phyloP scores from a whole-genome alignment of 371 early-diverging fungal genomes.

The Mucor piriformis region DNA sequence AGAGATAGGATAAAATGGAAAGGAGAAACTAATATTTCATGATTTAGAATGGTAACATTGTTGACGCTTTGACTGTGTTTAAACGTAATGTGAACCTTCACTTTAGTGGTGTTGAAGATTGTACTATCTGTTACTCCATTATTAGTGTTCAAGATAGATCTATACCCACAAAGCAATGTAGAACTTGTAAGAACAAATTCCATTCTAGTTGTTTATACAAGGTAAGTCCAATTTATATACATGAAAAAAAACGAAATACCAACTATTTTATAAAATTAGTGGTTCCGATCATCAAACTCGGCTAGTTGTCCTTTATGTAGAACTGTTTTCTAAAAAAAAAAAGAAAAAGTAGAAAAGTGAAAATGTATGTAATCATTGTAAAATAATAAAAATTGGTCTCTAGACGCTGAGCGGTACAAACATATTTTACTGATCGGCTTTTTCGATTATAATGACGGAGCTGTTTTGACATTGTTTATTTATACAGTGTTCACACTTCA shows the following conservation, averaged over 20 bases:
- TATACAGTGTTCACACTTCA: too few relatives aligned
- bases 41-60: conserved; percentile 77
- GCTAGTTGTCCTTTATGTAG: conserved; percentile 93
- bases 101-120: conserved; percentile 93
- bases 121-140: conserved; percentile 95
- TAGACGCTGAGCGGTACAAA: too few relatives aligned
- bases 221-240: conserved; percentile 35
- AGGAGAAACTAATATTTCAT: neutral
- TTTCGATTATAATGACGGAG: too few relatives aligned
- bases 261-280: conserved; percentile 52
- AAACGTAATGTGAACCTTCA: conserved; percentile 85
- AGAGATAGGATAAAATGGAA: neutral
- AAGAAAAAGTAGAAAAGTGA: neutral
- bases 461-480: too few relatives aligned
- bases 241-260: neutral
- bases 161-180: conserved; percentile 90
- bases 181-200: conserved; percentile 95
- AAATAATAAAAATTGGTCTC: neutral
- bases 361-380: too few relatives aligned
- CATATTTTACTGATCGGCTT: too few relatives aligned
- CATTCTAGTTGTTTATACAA: conserved; percentile 94
- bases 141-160: conserved; percentile 86
- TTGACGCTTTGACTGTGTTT: conserved; percentile 81
- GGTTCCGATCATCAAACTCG: conserved; percentile 90
- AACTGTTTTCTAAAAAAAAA: conserved; percentile 67